Conservation (phyloP, 176 grass and related monocot genomes). For the Hyparrhenia diplandra region DNA sequence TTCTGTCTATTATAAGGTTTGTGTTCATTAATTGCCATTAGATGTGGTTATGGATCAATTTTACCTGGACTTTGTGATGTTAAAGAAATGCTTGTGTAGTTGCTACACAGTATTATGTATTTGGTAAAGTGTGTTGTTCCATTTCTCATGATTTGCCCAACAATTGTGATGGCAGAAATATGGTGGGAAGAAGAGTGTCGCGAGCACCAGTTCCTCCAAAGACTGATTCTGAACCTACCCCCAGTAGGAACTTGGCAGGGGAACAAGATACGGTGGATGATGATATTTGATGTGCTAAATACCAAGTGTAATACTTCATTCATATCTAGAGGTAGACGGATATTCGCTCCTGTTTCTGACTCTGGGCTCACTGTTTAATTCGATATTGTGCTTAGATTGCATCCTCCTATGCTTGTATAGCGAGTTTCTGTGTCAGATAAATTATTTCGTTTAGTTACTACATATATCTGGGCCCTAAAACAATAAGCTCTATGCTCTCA, state of each 20-base stretch:
- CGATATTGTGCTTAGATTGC: slow-evolving; percentile 29
- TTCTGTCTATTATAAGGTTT: background rate
- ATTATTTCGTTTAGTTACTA: slow-evolving; percentile 9
- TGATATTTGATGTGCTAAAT: slow-evolving; percentile 43
- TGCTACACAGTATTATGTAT: background rate
- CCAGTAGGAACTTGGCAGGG: slow-evolving; percentile 15
- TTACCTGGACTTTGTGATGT: background rate
- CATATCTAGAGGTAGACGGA: slow-evolving; percentile 53
- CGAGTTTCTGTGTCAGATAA: background rate
- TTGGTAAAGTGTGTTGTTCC: background rate
- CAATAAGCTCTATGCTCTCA: background rate
- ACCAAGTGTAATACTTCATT: slow-evolving; percentile 62
- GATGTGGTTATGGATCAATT: background rate
- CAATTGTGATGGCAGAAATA: slow-evolving; percentile 46
- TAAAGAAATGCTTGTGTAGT: background rate
- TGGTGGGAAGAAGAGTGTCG: slow-evolving; percentile 62
- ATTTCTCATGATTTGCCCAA: background rate
- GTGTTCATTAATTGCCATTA: background rate
- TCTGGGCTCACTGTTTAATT: slow-evolving; percentile 38
- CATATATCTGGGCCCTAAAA: background rate
- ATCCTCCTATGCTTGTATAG: slow-evolving; percentile 27
- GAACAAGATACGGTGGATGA: slow-evolving; percentile 24
- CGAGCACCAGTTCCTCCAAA: slow-evolving; percentile 47
- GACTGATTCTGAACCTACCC: slow-evolving; percentile 33
- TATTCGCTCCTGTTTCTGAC: slow-evolving; percentile 35